These are phyloP conservation scores for Rossbeevera mucosa DNA, from an alignment of 768 basidiomycete genomes.

Conservation along the genomic window DNA sequence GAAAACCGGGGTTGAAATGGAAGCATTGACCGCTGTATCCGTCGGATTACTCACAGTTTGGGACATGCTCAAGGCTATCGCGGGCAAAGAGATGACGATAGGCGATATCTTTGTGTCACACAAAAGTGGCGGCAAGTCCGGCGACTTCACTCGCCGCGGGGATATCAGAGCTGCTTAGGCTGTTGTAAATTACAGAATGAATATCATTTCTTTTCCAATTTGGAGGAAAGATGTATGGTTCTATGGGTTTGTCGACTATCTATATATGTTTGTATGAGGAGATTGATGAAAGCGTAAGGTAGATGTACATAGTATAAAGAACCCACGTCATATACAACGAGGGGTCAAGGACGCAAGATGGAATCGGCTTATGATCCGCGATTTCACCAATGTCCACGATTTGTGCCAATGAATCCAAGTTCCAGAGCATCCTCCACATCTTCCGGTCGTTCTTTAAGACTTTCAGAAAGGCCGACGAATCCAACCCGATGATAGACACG, in stretches of 20 bases:
- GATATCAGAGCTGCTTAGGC: not conserved
- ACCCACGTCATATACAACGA: not conserved
- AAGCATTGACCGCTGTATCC: slow-evolving; percentile 82
- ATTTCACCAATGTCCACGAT: slow-evolving; percentile 51
- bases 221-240: not conserved
- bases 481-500: slow-evolving; percentile 53
- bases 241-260: not conserved
- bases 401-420: slow-evolving; percentile 45
- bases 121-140: slow-evolving; percentile 74
- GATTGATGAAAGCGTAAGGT: not conserved
- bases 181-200: not conserved
- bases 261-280: not conserved
- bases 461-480: slow-evolving; percentile 43
- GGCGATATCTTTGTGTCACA: slow-evolving; percentile 56
- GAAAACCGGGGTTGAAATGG: slow-evolving; percentile 90
- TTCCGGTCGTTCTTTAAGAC: slow-evolving; percentile 29
- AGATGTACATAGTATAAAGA: not conserved
- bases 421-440: slow-evolving; percentile 49
- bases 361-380: not conserved
- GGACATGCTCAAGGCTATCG: slow-evolving; percentile 92
- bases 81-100: slow-evolving; percentile 84
- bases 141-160: slow-evolving; percentile 48
- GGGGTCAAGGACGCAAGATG: not conserved
- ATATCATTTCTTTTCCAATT: not conserved
- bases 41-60: slow-evolving; percentile 78